Conservation (phyloP, 2,329 filamentous ascomycete species). For the Neurospora crassa region DNA sequence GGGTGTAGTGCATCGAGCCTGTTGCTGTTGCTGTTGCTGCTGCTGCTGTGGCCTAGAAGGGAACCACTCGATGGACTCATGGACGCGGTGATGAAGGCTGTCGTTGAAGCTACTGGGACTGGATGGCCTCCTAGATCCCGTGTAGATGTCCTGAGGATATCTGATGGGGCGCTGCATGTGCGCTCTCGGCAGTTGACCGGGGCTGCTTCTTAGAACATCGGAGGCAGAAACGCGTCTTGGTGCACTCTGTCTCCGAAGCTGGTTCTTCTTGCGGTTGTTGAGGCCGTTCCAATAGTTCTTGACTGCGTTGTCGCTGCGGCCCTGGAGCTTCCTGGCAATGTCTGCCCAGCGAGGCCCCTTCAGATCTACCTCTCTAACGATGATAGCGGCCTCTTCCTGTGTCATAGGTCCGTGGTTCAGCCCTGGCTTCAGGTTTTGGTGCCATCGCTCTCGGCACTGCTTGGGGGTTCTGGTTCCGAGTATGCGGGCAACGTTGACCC, state of each 20-base stretch:
- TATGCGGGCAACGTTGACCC: slow-evolving; percentile 74
- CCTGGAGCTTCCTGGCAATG: slow-evolving; percentile 71
- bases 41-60: background rate
- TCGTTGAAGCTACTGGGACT: background rate
- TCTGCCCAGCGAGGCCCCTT: slow-evolving; percentile 88
- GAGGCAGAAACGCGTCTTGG: background rate
- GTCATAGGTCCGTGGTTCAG: slow-evolving; percentile 68
- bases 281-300: slow-evolving; percentile 99
- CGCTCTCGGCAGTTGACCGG: background rate
- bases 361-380: slow-evolving; percentile 66
- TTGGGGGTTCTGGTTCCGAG: slow-evolving; percentile 77
- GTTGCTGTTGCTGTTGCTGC: background rate
- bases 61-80: background rate
- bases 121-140: background rate
- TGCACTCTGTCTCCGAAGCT: background rate
- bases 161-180: background rate
- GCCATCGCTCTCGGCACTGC: slow-evolving; percentile 88
- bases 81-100: background rate
- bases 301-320: slow-evolving; percentile 87
- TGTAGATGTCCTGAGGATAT: background rate
- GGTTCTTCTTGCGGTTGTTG: slow-evolving; percentile 61
- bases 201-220: background rate
- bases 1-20: background rate
- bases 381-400: slow-evolving; percentile 58
- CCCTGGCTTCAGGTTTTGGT: slow-evolving; percentile 79